These are phyloP conservation scores for Tolypocladium ophioglossoides DNA, from an alignment of 2,329 filamentous ascomycete genomes.

Conservation along the genomic window DNA sequence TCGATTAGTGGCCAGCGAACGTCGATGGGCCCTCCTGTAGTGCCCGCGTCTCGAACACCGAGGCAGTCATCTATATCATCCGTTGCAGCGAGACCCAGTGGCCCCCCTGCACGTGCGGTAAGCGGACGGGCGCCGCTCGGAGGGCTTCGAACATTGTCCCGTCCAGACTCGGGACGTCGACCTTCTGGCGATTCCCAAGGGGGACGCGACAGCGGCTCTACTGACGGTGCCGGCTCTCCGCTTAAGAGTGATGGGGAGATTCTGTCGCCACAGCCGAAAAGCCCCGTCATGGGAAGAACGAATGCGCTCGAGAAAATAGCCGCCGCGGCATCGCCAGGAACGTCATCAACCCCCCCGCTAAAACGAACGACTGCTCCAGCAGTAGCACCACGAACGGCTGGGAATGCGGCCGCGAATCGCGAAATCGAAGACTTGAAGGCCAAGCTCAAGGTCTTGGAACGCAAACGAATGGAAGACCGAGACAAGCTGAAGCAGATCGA, in stretches of 20 bases:
- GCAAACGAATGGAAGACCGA: conserved; percentile 74
- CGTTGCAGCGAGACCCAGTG: conserved; percentile 20
- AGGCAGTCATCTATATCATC: conserved; percentile 35
- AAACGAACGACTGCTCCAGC: conserved; percentile 17
- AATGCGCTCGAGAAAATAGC: conserved; percentile 43
- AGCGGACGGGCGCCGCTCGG: conserved; percentile 30
- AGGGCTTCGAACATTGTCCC: conserved; percentile 22
- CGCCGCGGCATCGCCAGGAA: conserved; percentile 19
- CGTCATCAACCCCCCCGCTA: conserved; percentile 20
- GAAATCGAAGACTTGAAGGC: conserved; percentile 83
- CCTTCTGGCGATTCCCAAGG: conserved; percentile 36
- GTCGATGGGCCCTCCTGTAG: conserved; percentile 58
- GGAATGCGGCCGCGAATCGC: conserved; percentile 41
- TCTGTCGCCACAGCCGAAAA: conserved; percentile 36
- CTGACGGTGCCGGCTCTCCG: conserved; percentile 30
- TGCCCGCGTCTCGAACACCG: conserved; percentile 31
- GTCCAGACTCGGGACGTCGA: conserved; percentile 29
- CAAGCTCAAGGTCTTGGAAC: conserved; percentile 78
- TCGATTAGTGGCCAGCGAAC: conserved; percentile 43
- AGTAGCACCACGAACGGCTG: conserved; percentile 26
- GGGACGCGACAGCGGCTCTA: conserved; percentile 27
- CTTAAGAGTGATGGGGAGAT: conserved; percentile 41
- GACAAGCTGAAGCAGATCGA: conserved; percentile 76
- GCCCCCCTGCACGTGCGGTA: conserved; percentile 23
- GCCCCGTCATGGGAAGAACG: conserved; percentile 39